Percentiles rank a stretch among this genome's conserved stretches.
These are phyloP conservation scores for Diaporthe aspalathi DNA, from an alignment of 2,329 filamentous ascomycete genomes.

Conservation along the genomic window DNA sequence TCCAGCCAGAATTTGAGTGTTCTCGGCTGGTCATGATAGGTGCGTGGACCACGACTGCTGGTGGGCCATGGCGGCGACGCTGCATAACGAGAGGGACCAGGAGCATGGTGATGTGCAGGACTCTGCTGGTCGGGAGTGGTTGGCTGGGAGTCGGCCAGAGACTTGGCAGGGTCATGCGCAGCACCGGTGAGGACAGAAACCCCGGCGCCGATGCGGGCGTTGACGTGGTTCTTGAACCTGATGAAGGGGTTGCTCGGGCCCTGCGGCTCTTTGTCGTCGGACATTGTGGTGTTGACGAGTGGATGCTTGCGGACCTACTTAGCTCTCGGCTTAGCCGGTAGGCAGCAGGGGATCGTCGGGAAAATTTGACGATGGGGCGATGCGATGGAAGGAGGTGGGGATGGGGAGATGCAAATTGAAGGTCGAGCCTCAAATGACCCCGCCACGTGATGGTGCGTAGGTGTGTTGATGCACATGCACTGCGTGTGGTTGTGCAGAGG, in stretches of 20 bases:
- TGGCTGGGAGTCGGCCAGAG: background rate
- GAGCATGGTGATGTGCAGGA: background rate
- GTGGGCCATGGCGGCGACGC: background rate
- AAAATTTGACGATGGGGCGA: constrained; percentile 10
- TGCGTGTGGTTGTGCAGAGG: background rate
- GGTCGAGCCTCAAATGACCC: constrained; percentile 27
- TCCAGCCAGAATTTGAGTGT: constrained; percentile 45
- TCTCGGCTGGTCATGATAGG: constrained; percentile 12
- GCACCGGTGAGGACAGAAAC: constrained; percentile 46
- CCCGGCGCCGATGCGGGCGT: constrained; percentile 51
- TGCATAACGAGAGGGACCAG: background rate
- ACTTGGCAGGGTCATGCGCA: constrained; percentile 6
- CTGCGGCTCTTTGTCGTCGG: constrained; percentile 40
- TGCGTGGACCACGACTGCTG: background rate
- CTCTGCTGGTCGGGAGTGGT: constrained; percentile 29
- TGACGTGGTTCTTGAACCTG: constrained; percentile 55
- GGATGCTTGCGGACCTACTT: background rate
- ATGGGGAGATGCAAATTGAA: constrained; percentile 22
- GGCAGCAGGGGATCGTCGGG: constrained; percentile 12
- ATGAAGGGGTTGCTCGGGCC: constrained; percentile 52
- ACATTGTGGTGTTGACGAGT: constrained; percentile 36
- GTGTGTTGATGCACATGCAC: constrained; percentile 19
- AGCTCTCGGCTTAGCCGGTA: constrained; percentile 19
- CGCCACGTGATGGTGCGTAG: constrained; percentile 22
- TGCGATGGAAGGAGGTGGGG: constrained; percentile 7